phyloP scores from a whole-genome alignment of 495 filamentous ascomycete species.

The Xylaria flabelliformis region DNA sequence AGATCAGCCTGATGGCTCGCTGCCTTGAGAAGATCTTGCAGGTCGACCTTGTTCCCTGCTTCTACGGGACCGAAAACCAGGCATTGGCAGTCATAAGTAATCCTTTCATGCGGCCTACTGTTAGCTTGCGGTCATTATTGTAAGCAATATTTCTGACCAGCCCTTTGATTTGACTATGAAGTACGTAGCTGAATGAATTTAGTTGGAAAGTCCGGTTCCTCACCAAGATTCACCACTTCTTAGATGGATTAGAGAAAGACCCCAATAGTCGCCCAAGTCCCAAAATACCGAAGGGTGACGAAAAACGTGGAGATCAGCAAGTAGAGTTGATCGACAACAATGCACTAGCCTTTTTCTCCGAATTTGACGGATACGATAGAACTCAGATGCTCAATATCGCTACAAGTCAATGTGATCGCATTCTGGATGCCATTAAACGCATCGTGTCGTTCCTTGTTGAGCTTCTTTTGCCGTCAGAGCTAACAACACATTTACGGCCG shows the following conservation, averaged over 20 bases:
- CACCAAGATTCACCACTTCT: background rate
- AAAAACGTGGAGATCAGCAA: background rate
- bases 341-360: background rate
- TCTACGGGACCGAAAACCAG: background rate
- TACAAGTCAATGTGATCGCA: conserved; percentile 3
- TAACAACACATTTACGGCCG: background rate
- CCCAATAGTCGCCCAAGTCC: background rate
- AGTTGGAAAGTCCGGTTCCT: conserved; percentile 11
- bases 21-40: conserved; percentile 2
- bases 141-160: background rate
- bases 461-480: background rate
- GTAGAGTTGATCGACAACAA: background rate
- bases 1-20: conserved; percentile 3
- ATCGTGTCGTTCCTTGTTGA: background rate
- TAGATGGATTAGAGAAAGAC: background rate
- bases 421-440: background rate
- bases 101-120: background rate
- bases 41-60: background rate
- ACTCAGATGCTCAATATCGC: conserved; percentile 3
- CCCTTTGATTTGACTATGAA: background rate
- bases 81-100: background rate
- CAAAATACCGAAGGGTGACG: background rate
- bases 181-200: background rate
- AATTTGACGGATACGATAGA: background rate
- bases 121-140: background rate